Conservation (phyloP, 2,329 filamentous ascomycete genomes). For the Hypoxylon sp. region DNA sequence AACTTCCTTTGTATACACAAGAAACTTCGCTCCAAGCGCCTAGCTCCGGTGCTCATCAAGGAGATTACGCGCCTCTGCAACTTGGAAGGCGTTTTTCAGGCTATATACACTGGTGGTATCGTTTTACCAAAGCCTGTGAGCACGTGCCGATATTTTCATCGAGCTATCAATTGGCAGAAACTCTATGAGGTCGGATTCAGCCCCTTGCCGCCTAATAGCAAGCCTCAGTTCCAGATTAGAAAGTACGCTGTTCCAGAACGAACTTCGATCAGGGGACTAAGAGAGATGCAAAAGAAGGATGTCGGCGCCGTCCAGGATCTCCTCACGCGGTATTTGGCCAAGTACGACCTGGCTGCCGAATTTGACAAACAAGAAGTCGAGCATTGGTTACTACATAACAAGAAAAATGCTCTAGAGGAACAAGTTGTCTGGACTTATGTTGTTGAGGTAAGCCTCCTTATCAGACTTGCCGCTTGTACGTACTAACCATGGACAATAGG, state of each 20-base stretch:
- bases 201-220: slow-evolving; percentile 85
- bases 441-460: slow-evolving; percentile 73
- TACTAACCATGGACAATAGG: slow-evolving; percentile 55
- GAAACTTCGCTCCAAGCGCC: slow-evolving; percentile 92
- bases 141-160: slow-evolving; percentile 95
- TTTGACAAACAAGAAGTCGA: slow-evolving; percentile 85
- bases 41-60: slow-evolving; percentile 95
- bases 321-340: slow-evolving; percentile 81
- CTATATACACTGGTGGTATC: slow-evolving; percentile 93
- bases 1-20: slow-evolving; percentile 99
- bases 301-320: slow-evolving; percentile 81
- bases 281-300: slow-evolving; percentile 85
- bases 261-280: slow-evolving; percentile 80
- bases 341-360: slow-evolving; percentile 87
- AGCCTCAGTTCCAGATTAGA: slow-evolving; percentile 85
- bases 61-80: slow-evolving; percentile 96
- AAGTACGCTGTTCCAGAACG: slow-evolving; percentile 86
- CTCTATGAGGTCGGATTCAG: slow-evolving; percentile 96
- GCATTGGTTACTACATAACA: slow-evolving; percentile 88
- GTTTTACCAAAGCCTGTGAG: slow-evolving; percentile 92
- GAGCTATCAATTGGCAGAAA: slow-evolving; percentile 95
- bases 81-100: slow-evolving; percentile 88
- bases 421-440: slow-evolving; percentile 96
- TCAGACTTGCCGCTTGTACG: not conserved
- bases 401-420: slow-evolving; percentile 71